Base-by-base conservation (phyloP, 2,329 filamentous ascomycete species). In the Ophiocordyceps robertsii region DNA sequence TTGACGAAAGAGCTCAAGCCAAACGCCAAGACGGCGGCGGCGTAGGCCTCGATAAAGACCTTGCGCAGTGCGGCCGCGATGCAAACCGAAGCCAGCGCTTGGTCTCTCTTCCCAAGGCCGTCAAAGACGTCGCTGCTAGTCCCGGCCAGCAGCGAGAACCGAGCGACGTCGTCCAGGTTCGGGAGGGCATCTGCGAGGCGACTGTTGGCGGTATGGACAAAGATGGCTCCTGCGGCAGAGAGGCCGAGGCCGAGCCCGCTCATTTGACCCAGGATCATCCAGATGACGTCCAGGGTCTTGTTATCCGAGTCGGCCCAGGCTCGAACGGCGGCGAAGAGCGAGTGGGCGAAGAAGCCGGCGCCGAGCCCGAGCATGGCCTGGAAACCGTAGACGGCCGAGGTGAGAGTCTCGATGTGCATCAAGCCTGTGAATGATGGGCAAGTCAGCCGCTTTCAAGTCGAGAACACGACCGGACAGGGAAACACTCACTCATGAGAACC, bases 271-370 rank as follows among this genome's bases (percentile, higher is more conserved):
- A 56, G 45, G 12, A 53, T 56, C 40, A 63, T 60, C 49, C 60
- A 60, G 29, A 64, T 53, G 3, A 55, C 56, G 13, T 50, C 41
- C 2, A 56, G 43, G 6, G 59, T 49, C 8, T 56, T 46, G 3
- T 48, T 39, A 9, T 13, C 35, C 17, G 56, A 51, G 4, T 48
- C 38, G 6, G 59, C 57, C 7, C 53, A 55, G 2, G 54, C 52
- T 37, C 61, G 59, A 0, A 55, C 60, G 14, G 65, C 54, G 2
- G 59, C 52, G 44, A 59, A 65, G 13, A 49, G 45, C 0, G 59
- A 54, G 43, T 65, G 60, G 9, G 58, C 27, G n/a, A 37, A 31
- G 32, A 21, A 37, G 2, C 40, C 40, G 6, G 33, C 11, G 6
- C 29, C 17, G 14, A 40, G n/a, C 6, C 29, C 38, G n/a, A 40